Percentiles rank a stretch among this genome's conserved stretches.
These are phyloP conservation scores for Paramecium caudatum DNA, from an alignment of 73 alveolate species.

Conservation along the genomic window DNA sequence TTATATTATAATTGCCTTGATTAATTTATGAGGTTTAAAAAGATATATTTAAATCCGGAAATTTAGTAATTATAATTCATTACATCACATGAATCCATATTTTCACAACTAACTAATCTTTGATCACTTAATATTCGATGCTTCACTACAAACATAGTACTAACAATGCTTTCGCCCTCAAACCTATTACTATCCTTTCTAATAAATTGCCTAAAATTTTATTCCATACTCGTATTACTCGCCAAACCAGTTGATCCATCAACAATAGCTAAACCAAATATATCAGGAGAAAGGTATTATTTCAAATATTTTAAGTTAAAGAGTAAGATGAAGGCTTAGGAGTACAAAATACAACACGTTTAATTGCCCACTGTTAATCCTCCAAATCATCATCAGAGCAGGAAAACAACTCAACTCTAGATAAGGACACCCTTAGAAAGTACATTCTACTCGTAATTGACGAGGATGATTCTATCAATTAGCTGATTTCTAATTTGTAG, in stretches of 20 bases:
- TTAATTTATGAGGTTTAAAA: too few relatives aligned
- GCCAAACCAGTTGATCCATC: not conserved
- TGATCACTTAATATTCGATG: not conserved
- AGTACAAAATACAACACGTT: not conserved
- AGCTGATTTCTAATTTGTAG: not conserved
- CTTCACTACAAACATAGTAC: not conserved
- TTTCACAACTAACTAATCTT: conserved; percentile 8
- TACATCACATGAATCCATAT: conserved; percentile 27
- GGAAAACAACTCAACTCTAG: not conserved
- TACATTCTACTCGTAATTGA: not conserved
- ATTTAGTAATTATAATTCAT: conserved; percentile 5
- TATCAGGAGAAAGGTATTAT: not conserved
- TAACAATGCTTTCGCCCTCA: not conserved
- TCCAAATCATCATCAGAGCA: not conserved
- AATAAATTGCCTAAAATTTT: not conserved
- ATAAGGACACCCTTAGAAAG: not conserved
- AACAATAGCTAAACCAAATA: not conserved
- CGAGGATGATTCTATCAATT: not conserved
- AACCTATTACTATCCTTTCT: not conserved
- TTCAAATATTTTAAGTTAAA: not conserved
- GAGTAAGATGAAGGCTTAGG: not conserved
- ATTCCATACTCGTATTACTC: too few relatives aligned
- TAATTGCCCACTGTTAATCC: not conserved
- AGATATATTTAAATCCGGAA: too few relatives aligned
- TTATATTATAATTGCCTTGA: too few relatives aligned